Conservation (phyloP, 2,329 filamentous ascomycete genomes). For the Botrytis sinoallii region DNA sequence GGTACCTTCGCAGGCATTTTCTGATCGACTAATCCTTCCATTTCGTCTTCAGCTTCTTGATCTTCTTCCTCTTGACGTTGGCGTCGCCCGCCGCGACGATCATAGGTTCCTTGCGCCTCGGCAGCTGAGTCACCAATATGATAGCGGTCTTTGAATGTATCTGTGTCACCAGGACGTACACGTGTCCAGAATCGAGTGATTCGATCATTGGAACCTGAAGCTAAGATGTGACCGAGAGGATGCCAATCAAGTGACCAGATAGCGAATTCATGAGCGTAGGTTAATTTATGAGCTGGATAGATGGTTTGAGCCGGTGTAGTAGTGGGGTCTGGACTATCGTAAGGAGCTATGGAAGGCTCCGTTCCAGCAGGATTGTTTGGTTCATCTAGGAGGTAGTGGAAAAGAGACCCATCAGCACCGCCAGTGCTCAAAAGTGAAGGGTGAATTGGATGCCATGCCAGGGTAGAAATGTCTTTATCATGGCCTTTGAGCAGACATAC, state of each 20-base stretch:
- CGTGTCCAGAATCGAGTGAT: slow-evolving; percentile 97
- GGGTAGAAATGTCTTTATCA: slow-evolving; percentile 90
- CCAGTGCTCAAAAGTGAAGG: slow-evolving; percentile 85
- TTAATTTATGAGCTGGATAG: slow-evolving; percentile 81
- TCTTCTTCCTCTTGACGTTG: slow-evolving; percentile 90
- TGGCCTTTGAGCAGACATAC: slow-evolving; percentile 90
- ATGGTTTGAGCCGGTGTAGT: slow-evolving; percentile 86
- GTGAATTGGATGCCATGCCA: slow-evolving; percentile 93
- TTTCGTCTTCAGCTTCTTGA: slow-evolving; percentile 88
- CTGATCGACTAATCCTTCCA: slow-evolving; percentile 88
- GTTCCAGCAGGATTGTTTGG: slow-evolving; percentile 79
- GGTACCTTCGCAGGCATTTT: slow-evolving; percentile 66
- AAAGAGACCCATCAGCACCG: slow-evolving; percentile 82
- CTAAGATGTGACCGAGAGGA: slow-evolving; percentile 89
- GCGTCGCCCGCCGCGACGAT: slow-evolving; percentile 71
- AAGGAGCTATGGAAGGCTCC: slow-evolving; percentile 71
- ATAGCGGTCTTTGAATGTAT: slow-evolving; percentile 83
- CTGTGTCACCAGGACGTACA: slow-evolving; percentile 80
- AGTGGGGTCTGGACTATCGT: slow-evolving; percentile 76
- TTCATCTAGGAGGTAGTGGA: slow-evolving; percentile 94
- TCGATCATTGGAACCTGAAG: slow-evolving; percentile 92
- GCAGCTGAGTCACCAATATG: slow-evolving; percentile 93
- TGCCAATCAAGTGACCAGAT: slow-evolving; percentile 99
- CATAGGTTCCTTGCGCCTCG: slow-evolving; percentile 93
- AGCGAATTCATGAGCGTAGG: slow-evolving; percentile 87